Evolutionary conservation across 2,329 filamentous ascomycete species (phyloP).

Genomic region (Epichloe hybrida): DNA sequence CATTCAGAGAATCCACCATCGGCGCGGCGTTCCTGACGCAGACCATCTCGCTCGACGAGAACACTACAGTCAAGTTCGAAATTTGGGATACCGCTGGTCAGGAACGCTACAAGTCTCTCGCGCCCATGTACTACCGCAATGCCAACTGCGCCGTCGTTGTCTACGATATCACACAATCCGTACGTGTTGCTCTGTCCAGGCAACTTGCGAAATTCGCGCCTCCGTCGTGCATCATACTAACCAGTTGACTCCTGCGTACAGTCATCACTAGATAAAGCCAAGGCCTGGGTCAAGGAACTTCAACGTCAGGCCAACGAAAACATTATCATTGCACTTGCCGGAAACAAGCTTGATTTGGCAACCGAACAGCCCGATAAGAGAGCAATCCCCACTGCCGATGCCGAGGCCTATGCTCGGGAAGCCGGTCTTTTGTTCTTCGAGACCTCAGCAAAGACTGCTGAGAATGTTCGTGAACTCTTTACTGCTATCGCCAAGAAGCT

Average conservation of each 20-base stretch:
- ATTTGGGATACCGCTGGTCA: conserved; percentile 99
- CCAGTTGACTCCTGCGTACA: conserved; percentile 23
- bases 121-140: conserved; percentile 99
- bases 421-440: conserved; percentile 95
- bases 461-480: conserved; percentile 92
- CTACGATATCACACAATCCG: conserved; percentile 98
- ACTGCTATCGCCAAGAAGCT: conserved; percentile 97
- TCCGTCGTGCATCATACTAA: background rate
- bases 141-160: conserved; percentile 98
- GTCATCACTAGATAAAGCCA: conserved; percentile 96
- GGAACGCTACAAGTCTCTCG: conserved; percentile 96
- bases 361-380: conserved; percentile 92
- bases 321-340: conserved; percentile 95
- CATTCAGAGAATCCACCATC: conserved; percentile 92
- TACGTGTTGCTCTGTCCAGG: conserved; percentile 33
- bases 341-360: conserved; percentile 95
- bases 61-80: conserved; percentile 98
- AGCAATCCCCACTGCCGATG: conserved; percentile 76
- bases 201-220: background rate
- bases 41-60: conserved; percentile 95
- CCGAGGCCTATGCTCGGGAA: conserved; percentile 88
- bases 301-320: conserved; percentile 99
- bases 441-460: conserved; percentile 92
- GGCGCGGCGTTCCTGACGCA: conserved; percentile 97
- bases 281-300: conserved; percentile 97